A percentile compares a stretch with the other conserved stretches of the same genome.
Conservation (phyloP, 2,329 filamentous ascomycete species). For the Amesomyces nigricolor region DNA sequence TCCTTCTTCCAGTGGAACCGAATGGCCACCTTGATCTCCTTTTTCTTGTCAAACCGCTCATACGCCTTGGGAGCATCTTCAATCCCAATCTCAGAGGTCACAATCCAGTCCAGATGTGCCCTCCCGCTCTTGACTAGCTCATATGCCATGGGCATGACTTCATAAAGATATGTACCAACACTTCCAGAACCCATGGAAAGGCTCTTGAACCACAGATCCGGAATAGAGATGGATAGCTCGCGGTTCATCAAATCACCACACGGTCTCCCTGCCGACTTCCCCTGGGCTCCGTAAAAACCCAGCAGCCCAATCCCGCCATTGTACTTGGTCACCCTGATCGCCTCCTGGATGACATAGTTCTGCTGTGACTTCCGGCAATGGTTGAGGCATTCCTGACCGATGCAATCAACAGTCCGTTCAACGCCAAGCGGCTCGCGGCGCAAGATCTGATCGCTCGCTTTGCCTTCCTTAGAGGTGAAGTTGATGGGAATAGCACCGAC, state of each 20-base stretch:
- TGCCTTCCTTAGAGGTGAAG: not conserved
- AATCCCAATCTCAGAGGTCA: not conserved
- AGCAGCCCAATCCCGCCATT: not conserved
- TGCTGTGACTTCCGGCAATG: not conserved
- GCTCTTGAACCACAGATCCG: not conserved
- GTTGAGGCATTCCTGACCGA: slow-evolving; percentile 4
- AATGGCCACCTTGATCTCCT: slow-evolving; percentile 13
- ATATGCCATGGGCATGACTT: not conserved
- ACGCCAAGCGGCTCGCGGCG: not conserved
- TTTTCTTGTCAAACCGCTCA: slow-evolving; percentile 8
- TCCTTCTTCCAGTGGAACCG: slow-evolving; percentile 8
- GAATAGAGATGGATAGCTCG: not conserved
- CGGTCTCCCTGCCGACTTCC: not conserved
- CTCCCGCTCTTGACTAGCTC: slow-evolving; percentile 9
- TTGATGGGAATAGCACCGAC: slow-evolving; percentile 2
- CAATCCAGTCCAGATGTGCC: not conserved
- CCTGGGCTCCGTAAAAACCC: not conserved
- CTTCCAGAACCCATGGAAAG: not conserved
- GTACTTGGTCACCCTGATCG: not conserved
- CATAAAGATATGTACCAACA: not conserved
- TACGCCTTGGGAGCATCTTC: slow-evolving; percentile 14
- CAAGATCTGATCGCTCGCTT: slow-evolving; percentile 3
- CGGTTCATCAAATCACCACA: not conserved
- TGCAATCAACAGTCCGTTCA: not conserved
- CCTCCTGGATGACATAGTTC: slow-evolving; percentile 2